Evolutionary conservation across 2,329 filamentous ascomycete species (phyloP).

Genomic region (Colletotrichum plurivorum): DNA sequence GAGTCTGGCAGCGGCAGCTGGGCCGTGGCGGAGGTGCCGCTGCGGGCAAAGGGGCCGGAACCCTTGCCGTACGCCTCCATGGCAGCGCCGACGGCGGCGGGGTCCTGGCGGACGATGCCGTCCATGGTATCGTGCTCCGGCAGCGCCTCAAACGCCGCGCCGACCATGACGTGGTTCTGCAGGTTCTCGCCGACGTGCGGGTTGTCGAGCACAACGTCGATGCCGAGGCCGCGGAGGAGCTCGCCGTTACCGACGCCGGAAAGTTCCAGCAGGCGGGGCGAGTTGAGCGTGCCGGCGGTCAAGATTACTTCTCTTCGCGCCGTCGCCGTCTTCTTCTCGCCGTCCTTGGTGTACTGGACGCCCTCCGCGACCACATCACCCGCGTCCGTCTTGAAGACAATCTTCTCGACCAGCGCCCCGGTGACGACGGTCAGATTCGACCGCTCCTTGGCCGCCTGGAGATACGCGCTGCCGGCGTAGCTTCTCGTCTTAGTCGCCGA

Average conservation of each 20-base stretch:
- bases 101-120: constrained; percentile 41
- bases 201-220: constrained; percentile 50
- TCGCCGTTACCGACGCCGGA: constrained; percentile 55
- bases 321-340: constrained; percentile 39
- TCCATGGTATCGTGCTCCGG: constrained; percentile 44
- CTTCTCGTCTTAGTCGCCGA: constrained; percentile 44
- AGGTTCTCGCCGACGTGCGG: constrained; percentile 57
- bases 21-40: constrained; percentile 41
- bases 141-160: constrained; percentile 44
- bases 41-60: constrained; percentile 42
- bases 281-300: constrained; percentile 57
- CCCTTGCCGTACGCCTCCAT: constrained; percentile 44
- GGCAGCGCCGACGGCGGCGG: constrained; percentile 39
- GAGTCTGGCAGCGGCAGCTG: constrained; percentile 43
- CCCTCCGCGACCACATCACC: constrained; percentile 41
- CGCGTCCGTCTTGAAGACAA: constrained; percentile 43
- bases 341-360: constrained; percentile 40
- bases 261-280: constrained; percentile 59
- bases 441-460: constrained; percentile 41
- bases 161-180: constrained; percentile 50
- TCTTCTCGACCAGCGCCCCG: constrained; percentile 42
- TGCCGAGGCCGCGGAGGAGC: constrained; percentile 50
- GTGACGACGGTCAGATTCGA: constrained; percentile 46
- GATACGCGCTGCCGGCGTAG: constrained; percentile 45
- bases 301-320: constrained; percentile 58